Evolutionary conservation across 129 eudicot genomes (phyloP).

Genomic region (Gnaphalium uliginosum): DNA sequence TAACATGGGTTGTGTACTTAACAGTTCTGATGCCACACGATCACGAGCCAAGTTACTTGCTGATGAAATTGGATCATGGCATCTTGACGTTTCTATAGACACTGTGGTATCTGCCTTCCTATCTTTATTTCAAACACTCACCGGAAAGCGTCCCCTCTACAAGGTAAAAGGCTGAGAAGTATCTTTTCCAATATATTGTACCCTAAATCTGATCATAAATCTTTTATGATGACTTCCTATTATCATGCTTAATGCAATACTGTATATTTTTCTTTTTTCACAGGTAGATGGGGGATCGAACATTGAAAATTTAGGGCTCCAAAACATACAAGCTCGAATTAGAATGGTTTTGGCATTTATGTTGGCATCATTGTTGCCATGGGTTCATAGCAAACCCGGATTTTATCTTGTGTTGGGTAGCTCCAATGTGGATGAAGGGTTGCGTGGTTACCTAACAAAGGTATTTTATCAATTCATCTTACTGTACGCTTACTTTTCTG

Average conservation of each 20-base stretch:
- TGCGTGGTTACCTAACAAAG: slow-evolving; percentile 98
- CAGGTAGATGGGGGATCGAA: slow-evolving; percentile 97
- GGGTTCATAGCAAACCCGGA: slow-evolving; percentile 97
- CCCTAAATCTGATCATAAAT: background rate
- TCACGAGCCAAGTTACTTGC: slow-evolving; percentile 80
- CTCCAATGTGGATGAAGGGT: slow-evolving; percentile 97
- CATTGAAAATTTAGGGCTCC: slow-evolving; percentile 90
- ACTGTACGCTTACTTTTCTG: background rate
- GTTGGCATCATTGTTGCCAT: slow-evolving; percentile 93
- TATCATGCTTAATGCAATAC: background rate
- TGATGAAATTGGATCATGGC: slow-evolving; percentile 97
- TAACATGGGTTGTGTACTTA: background rate
- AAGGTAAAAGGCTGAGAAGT: slow-evolving; percentile 47
- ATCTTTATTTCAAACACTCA: slow-evolving; percentile 77
- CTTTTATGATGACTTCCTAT: background rate
- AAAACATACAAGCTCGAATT: slow-evolving; percentile 95
- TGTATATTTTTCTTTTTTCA: background rate
- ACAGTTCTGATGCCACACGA: slow-evolving; percentile 81
- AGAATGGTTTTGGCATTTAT: slow-evolving; percentile 97
- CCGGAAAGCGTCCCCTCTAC: slow-evolving; percentile 86
- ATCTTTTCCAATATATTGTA: background rate
- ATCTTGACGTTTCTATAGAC: slow-evolving; percentile 85
- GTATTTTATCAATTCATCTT: slow-evolving; percentile 27
- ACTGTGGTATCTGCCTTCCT: slow-evolving; percentile 75
- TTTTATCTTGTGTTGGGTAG: slow-evolving; percentile 96